Conservation (phyloP, 2,329 filamentous ascomycete genomes). For the Aspergillus glaucus region DNA sequence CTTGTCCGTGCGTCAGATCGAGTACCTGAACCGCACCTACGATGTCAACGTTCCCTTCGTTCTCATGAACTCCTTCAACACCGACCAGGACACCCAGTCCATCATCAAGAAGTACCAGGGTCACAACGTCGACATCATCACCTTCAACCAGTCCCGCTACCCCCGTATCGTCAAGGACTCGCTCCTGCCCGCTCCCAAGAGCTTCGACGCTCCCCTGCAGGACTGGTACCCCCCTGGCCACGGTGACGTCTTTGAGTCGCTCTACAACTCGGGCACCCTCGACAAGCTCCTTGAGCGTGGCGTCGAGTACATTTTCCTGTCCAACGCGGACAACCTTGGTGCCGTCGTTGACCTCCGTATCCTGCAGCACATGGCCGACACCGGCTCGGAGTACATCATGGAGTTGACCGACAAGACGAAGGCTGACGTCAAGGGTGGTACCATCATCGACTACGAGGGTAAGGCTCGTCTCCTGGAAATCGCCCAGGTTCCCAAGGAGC, state of each 20-base stretch:
- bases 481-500: conserved; percentile 98
- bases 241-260: conserved; percentile 98
- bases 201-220: conserved; percentile 74
- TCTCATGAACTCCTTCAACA: conserved; percentile 99
- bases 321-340: conserved; percentile 97
- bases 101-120: conserved; percentile 99
- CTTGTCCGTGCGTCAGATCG: conserved; percentile 95
- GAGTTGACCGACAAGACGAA: conserved; percentile 99
- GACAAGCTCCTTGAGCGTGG: conserved; percentile 93
- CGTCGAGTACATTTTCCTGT: conserved; percentile 96
- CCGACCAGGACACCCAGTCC: conserved; percentile 91
- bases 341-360: conserved; percentile 97
- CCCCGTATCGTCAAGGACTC: conserved; percentile 98
- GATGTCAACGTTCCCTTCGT: conserved; percentile 95
- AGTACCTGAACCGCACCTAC: conserved; percentile 98
- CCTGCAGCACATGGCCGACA: conserved; percentile 98
- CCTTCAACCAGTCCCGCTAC: conserved; percentile 99
- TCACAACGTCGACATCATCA: conserved; percentile 98
- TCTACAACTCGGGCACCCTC: conserved; percentile 98
- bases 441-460: conserved; percentile 98
- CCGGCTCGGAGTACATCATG: conserved; percentile 97
- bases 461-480: conserved; percentile 96
- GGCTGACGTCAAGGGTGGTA: conserved; percentile 99
- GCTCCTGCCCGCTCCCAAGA: conserved; percentile 89
- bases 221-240: conserved; percentile 99